These are phyloP conservation scores for Paratinospora sagittata DNA, from an alignment of 164 flowering plant species.

Conservation along the genomic window DNA sequence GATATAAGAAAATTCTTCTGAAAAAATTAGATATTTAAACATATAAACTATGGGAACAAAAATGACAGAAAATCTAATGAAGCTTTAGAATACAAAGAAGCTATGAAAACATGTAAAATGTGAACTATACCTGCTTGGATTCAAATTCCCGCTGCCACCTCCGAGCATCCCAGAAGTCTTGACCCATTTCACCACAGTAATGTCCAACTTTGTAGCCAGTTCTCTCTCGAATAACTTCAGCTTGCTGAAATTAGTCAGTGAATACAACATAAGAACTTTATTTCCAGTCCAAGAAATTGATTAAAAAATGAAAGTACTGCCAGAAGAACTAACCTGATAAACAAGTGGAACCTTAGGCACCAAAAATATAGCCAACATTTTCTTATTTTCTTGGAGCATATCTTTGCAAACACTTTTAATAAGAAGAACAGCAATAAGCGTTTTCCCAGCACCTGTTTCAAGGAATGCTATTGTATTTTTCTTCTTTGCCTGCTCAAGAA, in stretches of 20 bases:
- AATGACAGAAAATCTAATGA: neutral
- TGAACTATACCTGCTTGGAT: slow-evolving; percentile 68
- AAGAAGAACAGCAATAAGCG: slow-evolving; percentile 91
- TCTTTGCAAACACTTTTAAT: slow-evolving; percentile 59
- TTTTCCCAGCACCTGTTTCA: slow-evolving; percentile 98
- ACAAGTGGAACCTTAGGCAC: slow-evolving; percentile 98
- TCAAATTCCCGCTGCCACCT: slow-evolving; percentile 99
- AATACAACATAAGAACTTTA: slow-evolving; percentile 3
- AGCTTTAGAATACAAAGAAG: neutral
- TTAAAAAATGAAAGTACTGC: neutral
- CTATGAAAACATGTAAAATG: neutral
- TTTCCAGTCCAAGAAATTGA: neutral
- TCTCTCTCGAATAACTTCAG: slow-evolving; percentile 87
- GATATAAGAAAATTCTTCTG: too few relatives aligned
- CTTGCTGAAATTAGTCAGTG: slow-evolving; percentile 61
- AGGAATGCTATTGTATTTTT: slow-evolving; percentile 96
- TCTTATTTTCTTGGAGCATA: slow-evolving; percentile 56
- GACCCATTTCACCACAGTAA: slow-evolving; percentile 99
- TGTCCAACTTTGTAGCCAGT: slow-evolving; percentile 91
- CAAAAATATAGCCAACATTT: slow-evolving; percentile 85
- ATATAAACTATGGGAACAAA: neutral
- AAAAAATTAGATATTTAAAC: too few relatives aligned
- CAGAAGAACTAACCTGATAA: slow-evolving; percentile 61
- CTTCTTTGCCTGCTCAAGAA: slow-evolving; percentile 91
- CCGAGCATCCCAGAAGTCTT: slow-evolving; percentile 98